Base-by-base conservation (phyloP, 176 grass and related monocot genomes). In the Lolium multiflorum region DNA sequence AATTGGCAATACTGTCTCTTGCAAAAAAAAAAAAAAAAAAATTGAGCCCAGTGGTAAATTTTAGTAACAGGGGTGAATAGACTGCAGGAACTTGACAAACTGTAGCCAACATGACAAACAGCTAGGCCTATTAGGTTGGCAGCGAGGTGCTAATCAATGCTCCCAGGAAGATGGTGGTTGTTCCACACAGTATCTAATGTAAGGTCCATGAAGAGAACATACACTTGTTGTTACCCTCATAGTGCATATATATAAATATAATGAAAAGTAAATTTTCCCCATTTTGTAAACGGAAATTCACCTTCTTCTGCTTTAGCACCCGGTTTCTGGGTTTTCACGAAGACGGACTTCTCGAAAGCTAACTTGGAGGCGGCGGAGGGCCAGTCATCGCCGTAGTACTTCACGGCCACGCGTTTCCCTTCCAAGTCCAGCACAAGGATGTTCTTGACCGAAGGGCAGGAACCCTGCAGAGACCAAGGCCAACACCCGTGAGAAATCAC, bases 301-400 rank as follows among this genome's bases (percentile, higher is more conserved):
- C 10, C 16, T 56, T 20, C 73, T 83, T 94, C 90, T 60, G 46
- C 61, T 80, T 79, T 76, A 64, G 90, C 73, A 80, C 61, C 63
- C 46, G 90, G 71, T 90, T 94, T 94, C 65, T 82, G 56, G 47
- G 85, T 94, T 63, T 90, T 90, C 2, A 69, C 82, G 59, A 92
- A 94, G 61, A 94, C 72, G 28, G 90, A 85, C 44, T 88, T 94
- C 87, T 94, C 93, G 65, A 94, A 95, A 28, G 88, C 82, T 38
- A 90, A n/a, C 78, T 92, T 95, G 5, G 90, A 77, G 77, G 93
- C 83, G 14, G 80, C 71, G 0, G 90, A 77, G 26, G 85, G 85
- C 90, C 93, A 95, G 13, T 92, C 90, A 37, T 92, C 73, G 63
- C 78, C 44, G 85, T 84, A 94, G 81, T 94, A 90, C 78, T 92